Base-by-base conservation (phyloP, 768 basidiomycete species). In the Pulveroboletus sp. region DNA sequence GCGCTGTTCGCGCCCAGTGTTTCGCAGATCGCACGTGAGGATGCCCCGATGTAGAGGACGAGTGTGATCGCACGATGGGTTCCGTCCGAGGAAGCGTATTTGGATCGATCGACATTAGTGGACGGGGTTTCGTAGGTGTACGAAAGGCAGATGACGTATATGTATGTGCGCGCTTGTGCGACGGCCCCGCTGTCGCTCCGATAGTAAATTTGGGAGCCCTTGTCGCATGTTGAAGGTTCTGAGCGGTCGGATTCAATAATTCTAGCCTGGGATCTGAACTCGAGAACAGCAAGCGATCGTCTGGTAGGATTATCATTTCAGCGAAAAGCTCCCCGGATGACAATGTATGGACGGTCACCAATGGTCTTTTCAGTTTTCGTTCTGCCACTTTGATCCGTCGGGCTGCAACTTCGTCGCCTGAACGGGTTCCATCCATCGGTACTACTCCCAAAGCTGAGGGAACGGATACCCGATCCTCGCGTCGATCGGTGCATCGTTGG, bases 1-100 rank as follows among this genome's bases (percentile, higher is more conserved):
- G 86, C 3, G 86, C 81, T 0, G 73, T 83, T 33, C 81, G 71
- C 18, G 84, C 85, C 77, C 81, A 83, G 33, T 74, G 74, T 53
- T 76, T 78, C 15, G 77, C 76, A 0, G 73, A 73, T 47, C 77
- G 59, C 5, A 9, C 46, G 0, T 49, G 51, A 4, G 39, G 18
- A 8, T 56, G 56, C 1, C 57, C 43, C 7, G 64, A 54, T 6
- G 52, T 48, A 0, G 55, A 60, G 14, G 61, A 65, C 15, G 64
- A 65, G 17, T 59, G 60, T 0, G 59, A 64, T 3, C 64, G 56
- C 0, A 53, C 6, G 10, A 66, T 39, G 11, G 61, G 44, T 32
- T 56, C 57, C 1, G 46, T 54, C 0, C 61, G 57, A 1, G 64
- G 57, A 17, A 61, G 47, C 0, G 57, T 57, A 59, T 68, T 42